Evolutionary conservation across 129 eudicot species (phyloP).

Genomic region (Smallanthus sonchifolius): DNA sequence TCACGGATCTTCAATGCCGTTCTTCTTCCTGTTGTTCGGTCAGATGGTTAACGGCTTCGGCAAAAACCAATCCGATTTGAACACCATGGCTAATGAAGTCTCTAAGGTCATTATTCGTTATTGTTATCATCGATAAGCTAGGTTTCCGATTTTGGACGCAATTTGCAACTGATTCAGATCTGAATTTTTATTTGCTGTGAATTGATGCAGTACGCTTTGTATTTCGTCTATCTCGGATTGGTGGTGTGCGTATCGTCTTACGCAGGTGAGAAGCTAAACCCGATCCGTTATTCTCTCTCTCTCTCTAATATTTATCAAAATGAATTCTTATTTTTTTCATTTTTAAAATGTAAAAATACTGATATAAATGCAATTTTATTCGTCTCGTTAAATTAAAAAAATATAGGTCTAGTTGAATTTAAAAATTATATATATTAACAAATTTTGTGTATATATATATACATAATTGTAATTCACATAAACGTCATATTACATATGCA

Average conservation of each 20-base stretch:
- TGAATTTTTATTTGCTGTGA: conserved; percentile 1
- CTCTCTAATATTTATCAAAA: too few species aligned
- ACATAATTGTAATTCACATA: too few species aligned
- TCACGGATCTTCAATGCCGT: conserved; percentile 98
- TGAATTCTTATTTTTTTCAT: too few species aligned
- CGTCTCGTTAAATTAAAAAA: too few species aligned
- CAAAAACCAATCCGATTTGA: conserved; percentile 75
- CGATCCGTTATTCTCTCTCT: conserved; percentile 9
- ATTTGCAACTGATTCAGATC: conserved; percentile 20
- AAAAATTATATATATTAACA: too few species aligned
- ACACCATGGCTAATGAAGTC: conserved; percentile 85
- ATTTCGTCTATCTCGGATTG: conserved; percentile 91
- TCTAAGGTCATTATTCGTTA: conserved; percentile 50
- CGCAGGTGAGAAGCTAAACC: conserved; percentile 60
- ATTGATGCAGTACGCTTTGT: conserved; percentile 88
- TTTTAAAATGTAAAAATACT: too few species aligned
- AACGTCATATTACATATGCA: too few species aligned
- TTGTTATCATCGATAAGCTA: neutral
- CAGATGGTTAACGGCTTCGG: conserved; percentile 96
- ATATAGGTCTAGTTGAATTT: too few species aligned
- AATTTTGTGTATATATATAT: too few species aligned
- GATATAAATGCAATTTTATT: too few species aligned
- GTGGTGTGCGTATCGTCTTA: conserved; percentile 87
- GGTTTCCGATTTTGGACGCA: neutral
- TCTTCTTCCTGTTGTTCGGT: conserved; percentile 87